A percentile compares a stretch with the other conserved stretches of the same genome.
These are phyloP conservation scores for Metschnikowia peoriensis DNA, from an alignment of 805 yeast genomes.

Conservation along the genomic window DNA sequence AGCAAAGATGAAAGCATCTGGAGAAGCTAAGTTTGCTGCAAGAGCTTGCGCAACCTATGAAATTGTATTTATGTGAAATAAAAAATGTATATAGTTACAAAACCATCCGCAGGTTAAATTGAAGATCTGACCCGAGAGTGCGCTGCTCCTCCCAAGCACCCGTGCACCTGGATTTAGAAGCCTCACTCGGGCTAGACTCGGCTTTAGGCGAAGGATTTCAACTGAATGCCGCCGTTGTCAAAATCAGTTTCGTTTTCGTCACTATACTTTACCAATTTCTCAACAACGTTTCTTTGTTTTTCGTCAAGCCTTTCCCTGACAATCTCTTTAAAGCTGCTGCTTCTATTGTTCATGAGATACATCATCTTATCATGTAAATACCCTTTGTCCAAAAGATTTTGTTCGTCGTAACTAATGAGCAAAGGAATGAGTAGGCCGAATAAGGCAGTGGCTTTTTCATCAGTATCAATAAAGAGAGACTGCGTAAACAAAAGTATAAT, in stretches of 20 bases:
- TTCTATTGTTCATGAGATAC: constrained; percentile 43
- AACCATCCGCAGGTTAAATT: neutral
- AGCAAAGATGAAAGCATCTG: neutral
- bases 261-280: constrained; percentile 39
- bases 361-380: constrained; percentile 50
- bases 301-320: constrained; percentile 37
- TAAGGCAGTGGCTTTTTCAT: constrained; percentile 27
- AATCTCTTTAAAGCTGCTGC: constrained; percentile 48
- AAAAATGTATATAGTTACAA: neutral
- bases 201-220: constrained; percentile 45
- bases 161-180: neutral
- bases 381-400: constrained; percentile 21
- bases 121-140: neutral
- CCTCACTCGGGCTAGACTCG: neutral
- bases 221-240: constrained; percentile 37
- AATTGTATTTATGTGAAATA: too few relatives aligned
- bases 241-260: neutral
- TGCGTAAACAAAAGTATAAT: constrained; percentile 47
- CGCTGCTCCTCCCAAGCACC: neutral
- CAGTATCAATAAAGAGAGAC: constrained; percentile 24
- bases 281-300: constrained; percentile 42
- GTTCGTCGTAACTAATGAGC: constrained; percentile 30
- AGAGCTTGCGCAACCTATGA: neutral
- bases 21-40: neutral
- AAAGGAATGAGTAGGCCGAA: constrained; percentile 37